Conservation (phyloP, 2,329 filamentous ascomycete genomes). For the Dendryphion nanum region DNA sequence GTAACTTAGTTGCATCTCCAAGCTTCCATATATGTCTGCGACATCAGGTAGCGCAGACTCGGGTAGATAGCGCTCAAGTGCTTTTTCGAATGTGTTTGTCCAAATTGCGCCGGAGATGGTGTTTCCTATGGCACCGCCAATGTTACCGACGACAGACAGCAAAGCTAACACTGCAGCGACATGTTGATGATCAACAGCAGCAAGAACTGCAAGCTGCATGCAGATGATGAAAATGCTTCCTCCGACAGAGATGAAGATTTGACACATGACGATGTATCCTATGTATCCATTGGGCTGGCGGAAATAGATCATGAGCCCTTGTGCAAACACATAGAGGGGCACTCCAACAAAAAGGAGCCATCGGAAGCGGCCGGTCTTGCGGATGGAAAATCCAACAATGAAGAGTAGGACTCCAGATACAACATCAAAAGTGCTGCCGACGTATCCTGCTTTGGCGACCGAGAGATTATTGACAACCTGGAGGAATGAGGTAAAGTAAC, state of each 20-base stretch:
- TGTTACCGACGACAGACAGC: neutral
- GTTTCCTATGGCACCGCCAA: neutral
- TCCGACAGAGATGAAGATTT: neutral
- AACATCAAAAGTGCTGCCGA: slow-evolving; percentile 37
- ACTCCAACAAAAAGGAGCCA: slow-evolving; percentile 60
- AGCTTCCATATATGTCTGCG: neutral
- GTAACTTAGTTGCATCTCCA: slow-evolving; percentile 26
- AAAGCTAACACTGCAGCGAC: neutral
- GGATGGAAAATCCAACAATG: slow-evolving; percentile 21
- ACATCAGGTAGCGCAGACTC: slow-evolving; percentile 40
- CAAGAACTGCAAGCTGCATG: neutral
- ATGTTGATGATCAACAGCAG: neutral
- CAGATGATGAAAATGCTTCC: neutral
- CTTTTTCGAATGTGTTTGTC: slow-evolving; percentile 36
- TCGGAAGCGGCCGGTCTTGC: slow-evolving; percentile 55
- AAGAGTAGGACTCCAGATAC: slow-evolving; percentile 20
- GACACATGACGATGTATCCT: slow-evolving; percentile 1
- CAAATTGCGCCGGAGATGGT: slow-evolving; percentile 1
- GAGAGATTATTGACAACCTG: slow-evolving; percentile 36
- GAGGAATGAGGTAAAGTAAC: slow-evolving; percentile 50
- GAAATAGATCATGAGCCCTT: slow-evolving; percentile 54
- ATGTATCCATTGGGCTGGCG: slow-evolving; percentile 29
- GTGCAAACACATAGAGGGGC: slow-evolving; percentile 59
- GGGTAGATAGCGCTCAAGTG: slow-evolving; percentile 40
- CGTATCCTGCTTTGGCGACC: slow-evolving; percentile 32